Conservation (phyloP, 768 basidiomycete species). For the Floccularia luteovirens region DNA sequence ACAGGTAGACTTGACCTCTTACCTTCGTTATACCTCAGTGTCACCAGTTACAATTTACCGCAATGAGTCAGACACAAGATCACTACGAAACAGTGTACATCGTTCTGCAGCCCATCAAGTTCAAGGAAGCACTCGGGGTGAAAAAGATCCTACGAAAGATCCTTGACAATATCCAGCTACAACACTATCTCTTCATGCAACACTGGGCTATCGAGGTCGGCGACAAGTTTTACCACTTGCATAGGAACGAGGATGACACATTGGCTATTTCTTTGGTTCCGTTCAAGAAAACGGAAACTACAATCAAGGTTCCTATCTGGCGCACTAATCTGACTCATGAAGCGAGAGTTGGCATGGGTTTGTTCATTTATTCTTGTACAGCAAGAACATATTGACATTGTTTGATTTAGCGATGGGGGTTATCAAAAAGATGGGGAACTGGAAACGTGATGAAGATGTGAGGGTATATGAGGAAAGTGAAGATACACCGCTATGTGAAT, state of each 20-base stretch:
- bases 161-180: not conserved
- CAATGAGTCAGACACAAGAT: too few species aligned
- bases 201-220: not conserved
- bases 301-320: conserved; percentile 1
- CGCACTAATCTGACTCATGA: conserved; percentile 1
- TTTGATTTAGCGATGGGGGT: not conserved
- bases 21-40: too few species aligned
- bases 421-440: not conserved
- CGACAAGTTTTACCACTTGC: not conserved
- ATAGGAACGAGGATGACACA: not conserved
- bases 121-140: not conserved
- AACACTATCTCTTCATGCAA: not conserved
- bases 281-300: not conserved
- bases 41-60: too few species aligned
- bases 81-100: not conserved
- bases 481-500: not conserved
- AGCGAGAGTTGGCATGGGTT: not conserved
- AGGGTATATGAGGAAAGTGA: not conserved
- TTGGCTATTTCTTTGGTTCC: not conserved
- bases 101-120: conserved; percentile 2
- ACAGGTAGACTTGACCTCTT: too few species aligned
- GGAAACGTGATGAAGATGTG: not conserved
- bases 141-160: not conserved
- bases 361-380: too few species aligned
- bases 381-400: too few species aligned